Evolutionary conservation across 2,329 filamentous ascomycete genomes (phyloP).

Genomic region (Pseudodiploospora longispora): DNA sequence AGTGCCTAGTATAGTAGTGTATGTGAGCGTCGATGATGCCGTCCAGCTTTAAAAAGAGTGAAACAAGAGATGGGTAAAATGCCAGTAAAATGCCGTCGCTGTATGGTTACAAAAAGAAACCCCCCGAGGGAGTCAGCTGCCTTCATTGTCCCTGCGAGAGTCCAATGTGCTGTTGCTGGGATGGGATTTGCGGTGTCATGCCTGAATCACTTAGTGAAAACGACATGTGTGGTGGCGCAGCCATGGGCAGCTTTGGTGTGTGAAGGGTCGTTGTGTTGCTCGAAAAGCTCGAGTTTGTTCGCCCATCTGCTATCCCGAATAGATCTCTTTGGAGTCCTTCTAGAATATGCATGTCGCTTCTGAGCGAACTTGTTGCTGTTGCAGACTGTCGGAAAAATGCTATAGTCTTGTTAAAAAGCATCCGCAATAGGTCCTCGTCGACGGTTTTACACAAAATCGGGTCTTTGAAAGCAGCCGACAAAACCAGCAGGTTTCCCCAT

Average conservation of each 20-base stretch:
- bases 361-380: conserved; percentile 66
- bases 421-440: conserved; percentile 43
- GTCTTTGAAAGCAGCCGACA: conserved; percentile 72
- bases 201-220: not conserved
- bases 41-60: too few species aligned
- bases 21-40: too few species aligned
- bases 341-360: conserved; percentile 67
- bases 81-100: too few species aligned
- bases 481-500: conserved; percentile 93
- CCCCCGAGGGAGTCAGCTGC: not conserved
- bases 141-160: conserved; percentile 3
- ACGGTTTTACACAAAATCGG: conserved; percentile 52
- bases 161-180: conserved; percentile 2
- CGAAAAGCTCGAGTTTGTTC: conserved; percentile 34
- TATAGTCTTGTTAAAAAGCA: conserved; percentile 66
- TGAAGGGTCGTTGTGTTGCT: conserved; percentile 24
- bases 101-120: too few species aligned
- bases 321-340: conserved; percentile 43
- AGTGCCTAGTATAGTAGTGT: too few species aligned
- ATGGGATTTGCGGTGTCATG: conserved; percentile 1
- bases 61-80: too few species aligned
- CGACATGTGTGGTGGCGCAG: conserved; percentile 8
- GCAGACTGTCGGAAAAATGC: conserved; percentile 62
- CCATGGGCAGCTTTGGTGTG: conserved; percentile 13
- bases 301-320: conserved; percentile 22